Base-by-base conservation (phyloP, 1,139 yeast genomes). In the Pichia sp. region DNA sequence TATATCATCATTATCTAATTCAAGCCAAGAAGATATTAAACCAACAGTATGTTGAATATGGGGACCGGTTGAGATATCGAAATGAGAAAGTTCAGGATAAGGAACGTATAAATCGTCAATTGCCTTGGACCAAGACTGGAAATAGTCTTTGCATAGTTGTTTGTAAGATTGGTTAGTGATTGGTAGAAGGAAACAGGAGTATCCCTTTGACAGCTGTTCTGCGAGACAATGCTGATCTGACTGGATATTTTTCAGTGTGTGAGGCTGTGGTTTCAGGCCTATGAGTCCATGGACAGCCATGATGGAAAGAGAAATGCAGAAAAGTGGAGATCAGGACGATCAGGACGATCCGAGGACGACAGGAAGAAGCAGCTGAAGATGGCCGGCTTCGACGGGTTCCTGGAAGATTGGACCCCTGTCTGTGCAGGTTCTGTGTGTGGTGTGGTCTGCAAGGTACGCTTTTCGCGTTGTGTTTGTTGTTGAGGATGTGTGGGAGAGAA, bases 1-100 rank as follows among this genome's bases (percentile, higher is more conserved):
- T 0, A 61, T 58, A 53, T 76, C 74, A 19, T 62, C 61, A 24
- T 77, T 69, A 47, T 78, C 85, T 27, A 78, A 60, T 51, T 79
- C 84, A 11, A 78, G 65, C 84, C 85, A 79, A 1, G 82, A 75
- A 0, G 84, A 72, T 1, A 78, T 59, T 27, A 78, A 52, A 0
- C 82, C 84, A 31, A 74, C 64, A 0, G 72, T 65, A 40, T 62
- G 60, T 3, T 55, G 45, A 4, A 68, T 55, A 47, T 70, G 71
- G 1, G 59, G 47, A 2, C 66, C 66, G 1, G 56, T 49, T 8
- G 55, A 56, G 3, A 70, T 53, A 34, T 64, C 64, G 4, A 70
- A 62, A 40, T 69, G 73, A 23, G 55, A 54, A 7, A 62, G 42
- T 30, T 60, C 60, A 1, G 75, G 75, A 30, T 59, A 60, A 1